Base-by-base conservation (phyloP, 331 rosid genomes). In the Erythrophleum ivorense region DNA sequence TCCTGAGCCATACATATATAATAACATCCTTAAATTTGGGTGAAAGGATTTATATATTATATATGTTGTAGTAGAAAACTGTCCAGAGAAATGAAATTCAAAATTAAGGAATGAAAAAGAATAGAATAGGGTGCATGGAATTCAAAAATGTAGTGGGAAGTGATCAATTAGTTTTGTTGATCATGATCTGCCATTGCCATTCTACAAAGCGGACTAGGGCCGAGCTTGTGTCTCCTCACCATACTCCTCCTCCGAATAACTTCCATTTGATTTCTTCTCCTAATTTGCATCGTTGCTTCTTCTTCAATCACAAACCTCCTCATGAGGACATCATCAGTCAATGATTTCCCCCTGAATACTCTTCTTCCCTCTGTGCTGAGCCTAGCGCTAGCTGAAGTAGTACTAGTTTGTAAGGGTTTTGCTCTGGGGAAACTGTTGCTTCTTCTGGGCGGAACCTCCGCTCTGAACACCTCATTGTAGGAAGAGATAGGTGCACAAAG, bases 201-300 rank as follows among this genome's bases (percentile, higher is more conserved):
- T 85, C 86, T 91, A 55, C 96, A 73, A n/a, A 95, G 94, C 84
- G 91, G 99, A 87, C 99, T 95, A 60, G 96, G 98, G 53, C 97
- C 98, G 68, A 91, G 91, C 50, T 85, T 89, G 80, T 86, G 92
- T 85, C 98, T 93, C 71, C 93, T 86, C 84, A 83, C 68, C 74
- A 87, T n/a, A 84, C 77, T 93, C 85, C 95, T 89, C 60, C 63
- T 93, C 79, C 96, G 85, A 57, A 93, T 88, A n/a, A 92, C 91
- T 71, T 93, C 99, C 97, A 95, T 91, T 83, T 95, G 92, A 74
- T 93, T 95, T 78, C 93, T 90, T 82, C 94, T 91, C 21, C 94
- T 89, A 75, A 92, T 81, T 19, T 95, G 97, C 96, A 90, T 90
- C 99, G 90, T 95, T n/a, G 99, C 99, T 76, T 93, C 98, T 85